These are phyloP conservation scores for Nicotiana knightiana DNA, from an alignment of 257 asterid genomes.

Conservation along the genomic window DNA sequence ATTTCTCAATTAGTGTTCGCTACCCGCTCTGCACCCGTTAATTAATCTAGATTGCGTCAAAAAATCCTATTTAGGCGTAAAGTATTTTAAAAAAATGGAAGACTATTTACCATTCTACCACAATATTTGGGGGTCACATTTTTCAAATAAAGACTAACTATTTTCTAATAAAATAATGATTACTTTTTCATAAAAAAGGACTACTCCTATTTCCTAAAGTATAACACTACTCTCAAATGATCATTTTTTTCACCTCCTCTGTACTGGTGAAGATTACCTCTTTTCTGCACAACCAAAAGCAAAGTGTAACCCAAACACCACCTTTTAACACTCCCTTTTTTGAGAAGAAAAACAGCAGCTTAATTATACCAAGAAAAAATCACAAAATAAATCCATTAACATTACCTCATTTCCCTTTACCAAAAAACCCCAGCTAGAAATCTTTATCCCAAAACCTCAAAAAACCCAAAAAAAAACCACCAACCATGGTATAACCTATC, in stretches of 20 bases:
- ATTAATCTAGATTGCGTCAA: no score
- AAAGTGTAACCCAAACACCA: neutral
- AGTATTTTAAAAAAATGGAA: no score
- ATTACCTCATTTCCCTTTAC: no score
- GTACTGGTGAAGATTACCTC: neutral
- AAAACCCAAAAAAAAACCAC: no score
- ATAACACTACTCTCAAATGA: neutral
- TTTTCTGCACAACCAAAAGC: neutral
- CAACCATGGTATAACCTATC: neutral
- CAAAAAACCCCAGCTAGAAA: no score
- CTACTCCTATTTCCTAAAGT: neutral
- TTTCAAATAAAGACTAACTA: neutral
- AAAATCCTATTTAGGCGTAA: no score
- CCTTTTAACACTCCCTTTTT: constrained; percentile 14
- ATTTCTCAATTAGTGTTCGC: no score
- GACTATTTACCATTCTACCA: no score
- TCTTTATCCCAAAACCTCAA: no score
- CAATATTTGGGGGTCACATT: neutral
- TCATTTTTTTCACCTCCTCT: neutral
- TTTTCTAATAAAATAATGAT: neutral
- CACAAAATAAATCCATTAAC: neutral
- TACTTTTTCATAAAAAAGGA: neutral
- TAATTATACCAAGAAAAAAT: no score
- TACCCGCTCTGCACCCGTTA: no score
- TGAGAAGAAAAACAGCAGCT: neutral